phyloP scores from a whole-genome alignment of 2,329 filamentous ascomycete genomes.

The Ceratocystis cubensis region DNA sequence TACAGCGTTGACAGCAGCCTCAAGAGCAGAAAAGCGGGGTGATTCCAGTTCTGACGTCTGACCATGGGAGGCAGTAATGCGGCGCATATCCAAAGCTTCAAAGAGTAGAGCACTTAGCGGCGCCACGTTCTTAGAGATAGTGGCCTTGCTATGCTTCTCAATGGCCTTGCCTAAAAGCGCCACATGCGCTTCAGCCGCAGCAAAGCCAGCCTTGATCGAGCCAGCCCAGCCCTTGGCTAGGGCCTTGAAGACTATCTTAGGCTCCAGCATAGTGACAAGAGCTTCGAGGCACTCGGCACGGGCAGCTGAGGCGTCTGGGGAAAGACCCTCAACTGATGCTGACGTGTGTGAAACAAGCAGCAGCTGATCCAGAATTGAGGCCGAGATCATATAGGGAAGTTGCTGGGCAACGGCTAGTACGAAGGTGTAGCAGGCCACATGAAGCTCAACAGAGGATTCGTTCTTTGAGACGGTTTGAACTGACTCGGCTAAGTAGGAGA shows the following conservation, averaged over 20 bases:
- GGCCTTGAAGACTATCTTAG: constrained; percentile 61
- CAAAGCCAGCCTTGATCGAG: constrained; percentile 49
- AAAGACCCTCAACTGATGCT: constrained; percentile 44
- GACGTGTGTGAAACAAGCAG: constrained; percentile 61
- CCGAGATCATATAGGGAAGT: constrained; percentile 79
- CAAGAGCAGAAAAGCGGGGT: constrained; percentile 45
- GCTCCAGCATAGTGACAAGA: constrained; percentile 63
- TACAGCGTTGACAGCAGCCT: constrained; percentile 54
- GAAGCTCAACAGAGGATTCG: constrained; percentile 49
- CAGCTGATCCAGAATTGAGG: constrained; percentile 57
- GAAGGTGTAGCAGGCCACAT: constrained; percentile 72
- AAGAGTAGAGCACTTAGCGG: constrained; percentile 55
- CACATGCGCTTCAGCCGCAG: constrained; percentile 55
- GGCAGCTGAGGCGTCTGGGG: constrained; percentile 49
- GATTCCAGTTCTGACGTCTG: constrained; percentile 34
- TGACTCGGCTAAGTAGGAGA: constrained; percentile 57
- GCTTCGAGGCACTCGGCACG: constrained; percentile 59
- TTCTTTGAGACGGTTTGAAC: constrained; percentile 35
- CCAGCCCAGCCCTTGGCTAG: constrained; percentile 59
- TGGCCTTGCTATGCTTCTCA: constrained; percentile 63
- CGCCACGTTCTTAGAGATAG: constrained; percentile 61
- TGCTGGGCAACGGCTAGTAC: constrained; percentile 68
- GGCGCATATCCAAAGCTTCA: constrained; percentile 51
- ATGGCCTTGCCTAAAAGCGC: constrained; percentile 58
- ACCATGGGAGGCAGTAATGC: constrained; percentile 39